A percentile compares a stretch with the other conserved stretches of the same genome.
phyloP scores from a whole-genome alignment of 805 yeast genomes.

The Sungouiozyma intestinalis region DNA sequence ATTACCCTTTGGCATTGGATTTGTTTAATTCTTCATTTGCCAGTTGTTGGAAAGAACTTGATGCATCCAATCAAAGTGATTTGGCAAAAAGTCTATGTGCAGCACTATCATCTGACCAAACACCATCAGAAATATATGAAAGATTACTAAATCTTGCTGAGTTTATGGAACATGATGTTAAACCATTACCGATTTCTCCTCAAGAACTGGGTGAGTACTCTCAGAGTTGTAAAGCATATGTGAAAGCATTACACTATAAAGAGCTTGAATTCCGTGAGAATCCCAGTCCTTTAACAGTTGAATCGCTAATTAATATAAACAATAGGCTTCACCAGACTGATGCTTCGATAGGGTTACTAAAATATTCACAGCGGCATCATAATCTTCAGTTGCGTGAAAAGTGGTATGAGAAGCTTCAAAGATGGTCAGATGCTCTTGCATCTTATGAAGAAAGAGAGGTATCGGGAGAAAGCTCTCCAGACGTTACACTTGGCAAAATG shows the following conservation, averaged over 20 bases:
- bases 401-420: conserved; percentile 92
- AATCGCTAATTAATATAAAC: conserved; percentile 82
- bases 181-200: conserved; percentile 84
- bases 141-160: conserved; percentile 83
- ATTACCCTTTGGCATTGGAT: conserved; percentile 80
- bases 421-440: conserved; percentile 96
- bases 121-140: conserved; percentile 93
- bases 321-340: conserved; percentile 93
- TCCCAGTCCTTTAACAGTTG: conserved; percentile 85
- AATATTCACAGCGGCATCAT: conserved; percentile 87
- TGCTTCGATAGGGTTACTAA: conserved; percentile 93
- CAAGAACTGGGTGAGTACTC: conserved; percentile 87
- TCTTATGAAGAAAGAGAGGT: conserved; percentile 78
- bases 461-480: conserved; percentile 51
- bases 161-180: conserved; percentile 95
- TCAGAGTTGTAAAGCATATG: conserved; percentile 92
- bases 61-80: conserved; percentile 82
- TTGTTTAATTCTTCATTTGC: conserved; percentile 91
- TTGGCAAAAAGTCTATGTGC: conserved; percentile 74
- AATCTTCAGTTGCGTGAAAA: conserved; percentile 88
- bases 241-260: conserved; percentile 92
- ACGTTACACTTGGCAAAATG: conserved; percentile 95
- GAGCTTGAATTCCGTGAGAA: conserved; percentile 91
- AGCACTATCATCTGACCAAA: conserved; percentile 81
- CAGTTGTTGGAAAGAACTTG: conserved; percentile 89